Evolutionary conservation across 305 asterid genomes (phyloP), one percentile per base, ranked within the genome.

Genomic region (Fraxinus xanthoxyloides): DNA sequence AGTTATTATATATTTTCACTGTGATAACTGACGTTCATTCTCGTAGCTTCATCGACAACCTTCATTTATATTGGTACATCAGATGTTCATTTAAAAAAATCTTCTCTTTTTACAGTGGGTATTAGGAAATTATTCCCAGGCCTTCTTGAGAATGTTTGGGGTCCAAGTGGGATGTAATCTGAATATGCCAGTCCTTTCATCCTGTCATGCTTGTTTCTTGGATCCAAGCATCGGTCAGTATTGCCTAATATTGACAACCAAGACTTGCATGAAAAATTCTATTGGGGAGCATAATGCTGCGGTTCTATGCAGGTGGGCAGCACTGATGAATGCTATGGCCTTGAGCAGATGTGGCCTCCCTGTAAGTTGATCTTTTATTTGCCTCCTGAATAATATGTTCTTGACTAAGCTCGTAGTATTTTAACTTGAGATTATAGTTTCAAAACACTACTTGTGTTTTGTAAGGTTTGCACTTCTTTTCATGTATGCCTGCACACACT

Each of bases 201-300:
- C 97, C 48, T 77, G 83, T 76, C 93, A 86, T 83, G 87, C 89
- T 79, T 87, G 93, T 76, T 92, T 93, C 88, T 86, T 93, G 89
- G 96, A 97, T 87, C 99, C 99, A 78, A 92, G 90, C 85, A 82
- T 97, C 76, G 96, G 99, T 75, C 97, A 91, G 75, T 92, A 91
- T 86, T 97, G 98, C 93, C 88, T 90, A 81, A 87, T 95, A 94
- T 88, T 97, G 90, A 91, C 98, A 84, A 86, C 84, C 83, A 97
- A 93, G 86, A 95, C 94, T 79, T 78, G 87, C 89, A 89, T 95
- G 96, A 93, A 87, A 86, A 95, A 92, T 89, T 91, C 97, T 79
- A 82, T 93, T 87, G 98, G 99, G 85, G 98, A 97, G 89, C 84
- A 83, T 81, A 90, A 87, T 82, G 95, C 97, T 78, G 90, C 92